phyloP scores from a whole-genome alignment of 179 eudicot species.

The Beta macrorhiza region DNA sequence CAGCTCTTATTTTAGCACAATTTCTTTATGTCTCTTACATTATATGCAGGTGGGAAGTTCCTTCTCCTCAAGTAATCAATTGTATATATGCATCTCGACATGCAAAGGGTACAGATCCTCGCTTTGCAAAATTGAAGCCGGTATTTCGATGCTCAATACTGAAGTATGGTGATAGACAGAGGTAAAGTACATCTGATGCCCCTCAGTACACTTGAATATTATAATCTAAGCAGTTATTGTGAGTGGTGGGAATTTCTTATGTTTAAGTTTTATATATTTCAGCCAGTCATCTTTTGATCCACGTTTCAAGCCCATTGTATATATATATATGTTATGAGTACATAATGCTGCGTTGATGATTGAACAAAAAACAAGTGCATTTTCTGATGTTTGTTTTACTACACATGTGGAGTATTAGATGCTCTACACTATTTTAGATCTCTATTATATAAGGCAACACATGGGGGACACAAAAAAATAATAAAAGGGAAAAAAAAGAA shows the following conservation, averaged over 20 bases:
- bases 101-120: constrained; percentile 65
- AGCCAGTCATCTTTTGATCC: background rate
- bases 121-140: constrained; percentile 74
- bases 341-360: background rate
- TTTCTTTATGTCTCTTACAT: constrained; percentile 10
- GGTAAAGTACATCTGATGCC: constrained; percentile 42
- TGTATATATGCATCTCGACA: constrained; percentile 48
- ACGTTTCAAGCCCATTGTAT: background rate
- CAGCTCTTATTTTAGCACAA: background rate
- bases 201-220: background rate
- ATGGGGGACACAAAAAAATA: too few relatives aligned
- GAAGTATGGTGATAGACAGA: constrained; percentile 64
- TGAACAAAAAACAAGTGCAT: background rate
- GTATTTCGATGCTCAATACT: constrained; percentile 74
- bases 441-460: too few relatives aligned
- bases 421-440: background rate
- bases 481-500: too few relatives aligned
- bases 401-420: background rate
- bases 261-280: background rate
- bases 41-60: constrained; percentile 86
- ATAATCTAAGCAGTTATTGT: background rate
- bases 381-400: background rate
- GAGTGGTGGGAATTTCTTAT: background rate
- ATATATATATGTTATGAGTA: background rate
- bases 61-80: constrained; percentile 61